Percentiles rank a stretch among this genome's conserved stretches.
Evolutionary conservation across 768 basidiomycete genomes (phyloP).

Genomic region (Kwoniella heveanensis): DNA sequence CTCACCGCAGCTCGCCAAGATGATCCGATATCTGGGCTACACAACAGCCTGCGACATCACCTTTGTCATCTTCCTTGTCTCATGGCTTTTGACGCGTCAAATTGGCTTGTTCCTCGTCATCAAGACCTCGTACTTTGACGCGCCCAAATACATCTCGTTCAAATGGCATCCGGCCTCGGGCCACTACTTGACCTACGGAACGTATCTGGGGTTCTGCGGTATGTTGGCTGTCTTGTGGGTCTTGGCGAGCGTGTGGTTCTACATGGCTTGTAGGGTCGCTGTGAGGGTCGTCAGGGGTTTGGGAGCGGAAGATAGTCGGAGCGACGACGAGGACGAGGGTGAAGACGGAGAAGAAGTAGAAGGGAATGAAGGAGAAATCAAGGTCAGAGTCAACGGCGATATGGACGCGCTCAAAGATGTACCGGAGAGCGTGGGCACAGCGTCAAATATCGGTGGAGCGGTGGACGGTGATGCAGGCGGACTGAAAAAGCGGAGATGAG

Average conservation of each 20-base stretch:
- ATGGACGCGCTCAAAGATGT: conserved; percentile 10
- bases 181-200: conserved; percentile 61
- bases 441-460: not conserved
- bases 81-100: conserved; percentile 90
- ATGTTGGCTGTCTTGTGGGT: conserved; percentile 54
- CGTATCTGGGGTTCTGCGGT: conserved; percentile 61
- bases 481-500: conserved; percentile 9
- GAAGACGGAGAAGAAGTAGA: conserved; percentile 12
- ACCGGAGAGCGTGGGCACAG: conserved; percentile 13
- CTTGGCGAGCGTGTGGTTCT: conserved; percentile 76
- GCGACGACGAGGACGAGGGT: conserved; percentile 61
- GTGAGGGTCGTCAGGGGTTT: conserved; percentile 73
- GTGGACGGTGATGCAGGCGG: not conserved
- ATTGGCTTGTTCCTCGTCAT: conserved; percentile 75
- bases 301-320: conserved; percentile 79
- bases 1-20: conserved; percentile 79
- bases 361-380: not conserved
- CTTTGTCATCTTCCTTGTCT: conserved; percentile 80
- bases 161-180: conserved; percentile 67
- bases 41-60: conserved; percentile 68
- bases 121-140: conserved; percentile 64
- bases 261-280: conserved; percentile 80
- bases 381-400: not conserved
- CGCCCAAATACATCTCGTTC: conserved; percentile 61
- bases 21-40: conserved; percentile 80